Percentiles rank a stretch among this genome's conserved stretches.
These are phyloP conservation scores for Phytophthora crassamura DNA, from an alignment of 352 stramenopile genomes.

Conservation along the genomic window DNA sequence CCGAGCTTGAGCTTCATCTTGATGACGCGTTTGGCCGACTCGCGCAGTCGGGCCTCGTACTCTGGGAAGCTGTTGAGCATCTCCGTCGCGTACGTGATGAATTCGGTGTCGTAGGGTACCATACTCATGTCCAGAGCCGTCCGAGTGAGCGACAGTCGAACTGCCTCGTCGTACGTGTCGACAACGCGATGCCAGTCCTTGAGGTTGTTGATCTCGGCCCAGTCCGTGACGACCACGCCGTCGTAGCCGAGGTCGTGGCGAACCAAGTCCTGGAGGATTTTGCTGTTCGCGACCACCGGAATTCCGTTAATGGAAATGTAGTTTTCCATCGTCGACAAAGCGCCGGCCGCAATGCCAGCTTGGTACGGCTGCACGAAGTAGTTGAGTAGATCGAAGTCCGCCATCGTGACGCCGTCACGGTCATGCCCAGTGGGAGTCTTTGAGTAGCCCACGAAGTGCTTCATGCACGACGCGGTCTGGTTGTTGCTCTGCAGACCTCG, in stretches of 20 bases:
- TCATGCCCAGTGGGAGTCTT: conserved; percentile 85
- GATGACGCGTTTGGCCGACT: conserved; percentile 68
- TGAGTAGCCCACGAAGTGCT: conserved; percentile 89
- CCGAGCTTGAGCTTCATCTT: conserved; percentile 81
- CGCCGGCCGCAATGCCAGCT: conserved; percentile 71
- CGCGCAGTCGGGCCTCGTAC: conserved; percentile 49
- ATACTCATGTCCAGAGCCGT: conserved; percentile 93
- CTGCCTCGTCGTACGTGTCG: conserved; percentile 53
- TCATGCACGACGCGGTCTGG: conserved; percentile 83
- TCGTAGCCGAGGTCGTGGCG: conserved; percentile 81
- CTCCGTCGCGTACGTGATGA: conserved; percentile 57
- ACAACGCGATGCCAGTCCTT: conserved; percentile 65
- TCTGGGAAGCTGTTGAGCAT: conserved; percentile 49
- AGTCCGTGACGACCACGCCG: conserved; percentile 91
- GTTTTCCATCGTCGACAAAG: conserved; percentile 91
- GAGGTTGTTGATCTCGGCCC: conserved; percentile 91
- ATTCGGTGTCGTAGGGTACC: conserved; percentile 59
- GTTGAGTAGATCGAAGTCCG: conserved; percentile 80
- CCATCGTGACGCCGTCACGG: conserved; percentile 70
- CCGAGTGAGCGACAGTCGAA: conserved; percentile 68
- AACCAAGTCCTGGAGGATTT: conserved; percentile 85
- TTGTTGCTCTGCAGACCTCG: conserved; percentile 80
- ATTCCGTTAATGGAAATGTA: conserved; percentile 94
- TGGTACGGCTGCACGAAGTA: conserved; percentile 85
- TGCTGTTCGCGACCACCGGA: conserved; percentile 82